Base-by-base conservation (phyloP, 495 filamentous ascomycete genomes). In the Penicillium cinerascens region DNA sequence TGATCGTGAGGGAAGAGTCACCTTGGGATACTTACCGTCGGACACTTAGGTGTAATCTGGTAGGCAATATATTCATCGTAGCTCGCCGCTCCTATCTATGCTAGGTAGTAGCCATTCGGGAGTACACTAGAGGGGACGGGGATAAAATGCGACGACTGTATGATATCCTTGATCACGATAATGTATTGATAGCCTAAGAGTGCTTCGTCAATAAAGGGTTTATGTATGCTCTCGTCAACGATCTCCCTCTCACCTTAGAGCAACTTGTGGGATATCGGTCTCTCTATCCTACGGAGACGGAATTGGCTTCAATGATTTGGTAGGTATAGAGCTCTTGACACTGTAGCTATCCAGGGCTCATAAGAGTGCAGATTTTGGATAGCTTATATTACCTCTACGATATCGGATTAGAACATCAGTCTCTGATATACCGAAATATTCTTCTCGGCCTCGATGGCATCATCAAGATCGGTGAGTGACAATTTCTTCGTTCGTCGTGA, bases 21-120 rank as follows among this genome's bases (percentile, higher is more conserved):
- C 60, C 56, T 10, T 63, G 53, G 53, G 54, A 63, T 16, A 54
- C 53, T 21, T 63, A 48, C 39, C 26, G 41, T 9, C 44, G 37
- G 2, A 16, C 9, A 10, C 42, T 60, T 18, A 35, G 10, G 10
- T 57, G 44, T 41, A 22, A 49, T 18, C 27, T 57, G 9, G 47
- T 40, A 33, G 55, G 55, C 13, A 15, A 36, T 27, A 41, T 57
- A 26, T 41, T 49, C 21, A 44, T 57, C 45, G 45, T 39, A n/a
- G 38, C 27, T 41, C 49, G 41, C 21, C 27, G 40, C 40, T 49
- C 39, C 10, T 15, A 39, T 10, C 44, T 44, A 0, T 41, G 17
- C 10, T 10, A 46, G n/a, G 41, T 50, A 36, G 42, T 53, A 15
- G 50, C 55, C 8, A 53, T 58, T 41, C 46, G 46, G 21, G 26